Conservation (phyloP, 2,329 filamentous ascomycete genomes). For the Cladosporium sp. region DNA sequence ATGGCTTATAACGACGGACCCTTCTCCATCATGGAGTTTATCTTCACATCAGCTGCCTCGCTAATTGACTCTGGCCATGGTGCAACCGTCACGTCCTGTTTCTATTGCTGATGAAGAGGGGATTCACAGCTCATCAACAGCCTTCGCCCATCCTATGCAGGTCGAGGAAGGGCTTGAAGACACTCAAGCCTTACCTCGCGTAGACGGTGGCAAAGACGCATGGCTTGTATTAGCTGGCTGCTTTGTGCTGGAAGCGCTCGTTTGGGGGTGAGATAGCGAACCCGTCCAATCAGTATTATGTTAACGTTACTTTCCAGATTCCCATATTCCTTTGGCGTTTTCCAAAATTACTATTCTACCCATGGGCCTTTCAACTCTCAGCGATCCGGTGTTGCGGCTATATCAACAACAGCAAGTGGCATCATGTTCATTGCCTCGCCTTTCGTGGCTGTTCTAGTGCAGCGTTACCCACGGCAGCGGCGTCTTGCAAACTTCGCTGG, state of each 20-base stretch:
- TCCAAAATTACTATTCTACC: slow-evolving; percentile 21
- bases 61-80: no score
- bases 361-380: slow-evolving; percentile 17
- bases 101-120: background rate
- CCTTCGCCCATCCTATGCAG: background rate
- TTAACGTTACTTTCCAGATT: slow-evolving; percentile 3
- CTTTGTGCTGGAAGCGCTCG: slow-evolving; percentile 24
- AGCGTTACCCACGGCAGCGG: slow-evolving; percentile 33
- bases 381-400: slow-evolving; percentile 35
- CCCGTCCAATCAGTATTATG: background rate
- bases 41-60: no score
- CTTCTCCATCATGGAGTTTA: no score
- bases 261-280: slow-evolving; percentile 17
- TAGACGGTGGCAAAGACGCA: slow-evolving; percentile 35
- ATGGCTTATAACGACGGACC: no score
- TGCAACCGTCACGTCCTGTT: no score
- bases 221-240: slow-evolving; percentile 45
- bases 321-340: slow-evolving; percentile 22
- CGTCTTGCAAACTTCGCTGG: slow-evolving; percentile 32
- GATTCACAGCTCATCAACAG: background rate
- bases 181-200: slow-evolving; percentile 24
- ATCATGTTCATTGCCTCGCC: slow-evolving; percentile 44
- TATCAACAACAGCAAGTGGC: slow-evolving; percentile 41
- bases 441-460: slow-evolving; percentile 34
- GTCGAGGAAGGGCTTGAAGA: background rate